Conservation (phyloP, 2,329 filamentous ascomycete species). For the Paracoccidioides lutzii region DNA sequence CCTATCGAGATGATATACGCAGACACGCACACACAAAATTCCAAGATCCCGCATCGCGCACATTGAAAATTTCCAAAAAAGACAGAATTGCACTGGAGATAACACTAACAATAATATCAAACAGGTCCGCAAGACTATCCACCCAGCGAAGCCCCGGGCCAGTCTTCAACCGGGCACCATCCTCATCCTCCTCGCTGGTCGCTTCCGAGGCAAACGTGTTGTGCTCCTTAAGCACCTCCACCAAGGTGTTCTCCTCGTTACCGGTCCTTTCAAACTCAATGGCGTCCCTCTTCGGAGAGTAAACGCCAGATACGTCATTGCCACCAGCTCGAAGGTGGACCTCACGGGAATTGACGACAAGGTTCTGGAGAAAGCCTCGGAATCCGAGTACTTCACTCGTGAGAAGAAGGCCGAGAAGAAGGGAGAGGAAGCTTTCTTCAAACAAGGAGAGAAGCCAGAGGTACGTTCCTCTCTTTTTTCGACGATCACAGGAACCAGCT, state of each 20-base stretch:
- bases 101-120: conserved; percentile 16
- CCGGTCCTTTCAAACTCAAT: conserved; percentile 99
- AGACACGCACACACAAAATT: background rate
- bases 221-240: conserved; percentile 95
- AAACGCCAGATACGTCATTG: conserved; percentile 39
- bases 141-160: conserved; percentile 72
- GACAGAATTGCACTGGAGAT: background rate
- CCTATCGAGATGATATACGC: background rate
- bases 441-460: conserved; percentile 96
- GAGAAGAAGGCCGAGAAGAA: conserved; percentile 88
- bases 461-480: conserved; percentile 43
- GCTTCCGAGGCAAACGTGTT: conserved; percentile 99
- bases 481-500: background rate
- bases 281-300: conserved; percentile 86
- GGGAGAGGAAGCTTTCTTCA: conserved; percentile 99
- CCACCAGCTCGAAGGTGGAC: conserved; percentile 39
- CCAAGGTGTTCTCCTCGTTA: conserved; percentile 97
- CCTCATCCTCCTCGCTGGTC: conserved; percentile 97
- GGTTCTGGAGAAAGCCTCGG: conserved; percentile 68
- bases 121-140: conserved; percentile 89
- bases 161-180: conserved; percentile 89
- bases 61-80: background rate
- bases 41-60: background rate
- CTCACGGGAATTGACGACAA: conserved; percentile 65
- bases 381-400: conserved; percentile 88